phyloP scores from a whole-genome alignment of 345 rosid genomes.

The Rubroshorea leprosula region DNA sequence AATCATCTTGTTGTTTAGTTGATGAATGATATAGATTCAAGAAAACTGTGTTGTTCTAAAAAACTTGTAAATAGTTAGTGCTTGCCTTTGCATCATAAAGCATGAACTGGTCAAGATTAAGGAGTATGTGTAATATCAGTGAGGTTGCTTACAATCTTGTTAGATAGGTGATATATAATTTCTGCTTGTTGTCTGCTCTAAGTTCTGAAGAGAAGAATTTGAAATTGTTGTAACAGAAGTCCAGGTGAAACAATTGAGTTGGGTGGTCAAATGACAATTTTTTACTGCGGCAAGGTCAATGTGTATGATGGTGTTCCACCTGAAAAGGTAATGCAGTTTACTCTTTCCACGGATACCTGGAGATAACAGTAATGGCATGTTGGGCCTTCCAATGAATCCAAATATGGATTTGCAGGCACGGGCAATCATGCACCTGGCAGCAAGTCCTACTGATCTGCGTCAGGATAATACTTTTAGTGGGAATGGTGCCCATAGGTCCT shows the following conservation, averaged over 20 bases:
- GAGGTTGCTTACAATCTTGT: neutral
- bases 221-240: slow-evolving; percentile 42
- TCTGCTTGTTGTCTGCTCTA: neutral
- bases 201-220: slow-evolving; percentile 14
- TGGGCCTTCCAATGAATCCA: slow-evolving; percentile 35
- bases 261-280: slow-evolving; percentile 79
- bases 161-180: neutral
- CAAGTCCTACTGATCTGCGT: slow-evolving; percentile 50
- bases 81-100: no score
- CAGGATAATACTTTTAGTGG: slow-evolving; percentile 36
- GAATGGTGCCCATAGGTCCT: slow-evolving; percentile 30
- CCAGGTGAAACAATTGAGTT: slow-evolving; percentile 34
- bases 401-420: slow-evolving; percentile 72
- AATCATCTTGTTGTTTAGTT: no score
- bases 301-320: slow-evolving; percentile 79
- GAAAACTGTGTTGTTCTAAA: no score
- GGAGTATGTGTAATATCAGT: no score
- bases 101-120: no score
- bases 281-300: slow-evolving; percentile 87
- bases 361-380: slow-evolving; percentile 29
- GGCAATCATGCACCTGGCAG: slow-evolving; percentile 79
- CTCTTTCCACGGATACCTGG: slow-evolving; percentile 32
- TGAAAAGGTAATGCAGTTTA: slow-evolving; percentile 71
- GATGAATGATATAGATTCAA: no score
- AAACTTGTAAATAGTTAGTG: no score